Conservation (phyloP, 106 monocot species). For the Narthecium ossifragum region DNA sequence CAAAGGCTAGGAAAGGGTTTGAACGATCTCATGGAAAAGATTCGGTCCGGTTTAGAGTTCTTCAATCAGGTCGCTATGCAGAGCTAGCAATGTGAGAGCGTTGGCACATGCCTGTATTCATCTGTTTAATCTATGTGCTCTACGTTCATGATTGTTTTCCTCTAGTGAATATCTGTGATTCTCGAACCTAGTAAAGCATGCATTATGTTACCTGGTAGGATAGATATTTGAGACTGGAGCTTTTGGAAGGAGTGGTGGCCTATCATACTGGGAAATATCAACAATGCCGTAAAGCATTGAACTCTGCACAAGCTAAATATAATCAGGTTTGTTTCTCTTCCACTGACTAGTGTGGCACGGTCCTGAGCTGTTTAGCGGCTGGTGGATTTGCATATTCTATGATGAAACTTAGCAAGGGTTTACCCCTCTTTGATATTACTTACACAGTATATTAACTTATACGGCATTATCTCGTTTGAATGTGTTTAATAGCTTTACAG, state of each 20-base stretch:
- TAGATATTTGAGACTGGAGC: constrained; percentile 87
- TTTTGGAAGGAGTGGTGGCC: constrained; percentile 93
- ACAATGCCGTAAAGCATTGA: constrained; percentile 52
- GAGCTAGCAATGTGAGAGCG: constrained; percentile 91
- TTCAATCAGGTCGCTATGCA: constrained; percentile 67
- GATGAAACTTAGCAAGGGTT: too few relatives aligned
- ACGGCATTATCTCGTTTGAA: too few relatives aligned
- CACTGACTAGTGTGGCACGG: too few relatives aligned
- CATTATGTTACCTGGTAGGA: constrained; percentile 3
- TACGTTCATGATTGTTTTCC: too few relatives aligned
- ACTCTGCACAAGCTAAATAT: constrained; percentile 74
- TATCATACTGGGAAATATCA: constrained; percentile 66
- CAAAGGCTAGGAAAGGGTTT: constrained; percentile 81
- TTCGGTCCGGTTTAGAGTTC: constrained; percentile 58
- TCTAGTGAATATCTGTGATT: too few relatives aligned
- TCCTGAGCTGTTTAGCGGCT: too few relatives aligned
- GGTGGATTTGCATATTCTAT: too few relatives aligned
- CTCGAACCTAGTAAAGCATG: too few relatives aligned
- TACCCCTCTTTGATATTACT: too few relatives aligned
- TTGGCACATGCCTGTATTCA: too few relatives aligned
- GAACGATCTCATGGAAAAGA: constrained; percentile 88
- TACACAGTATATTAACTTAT: too few relatives aligned
- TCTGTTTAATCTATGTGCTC: background rate
- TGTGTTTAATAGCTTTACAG: too few relatives aligned
- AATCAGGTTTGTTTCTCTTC: constrained; percentile 40